Evolutionary conservation across 768 basidiomycete genomes (phyloP), one percentile per base, ranked within the genome.

Genomic region (Kwoniella bestiolae): DNA sequence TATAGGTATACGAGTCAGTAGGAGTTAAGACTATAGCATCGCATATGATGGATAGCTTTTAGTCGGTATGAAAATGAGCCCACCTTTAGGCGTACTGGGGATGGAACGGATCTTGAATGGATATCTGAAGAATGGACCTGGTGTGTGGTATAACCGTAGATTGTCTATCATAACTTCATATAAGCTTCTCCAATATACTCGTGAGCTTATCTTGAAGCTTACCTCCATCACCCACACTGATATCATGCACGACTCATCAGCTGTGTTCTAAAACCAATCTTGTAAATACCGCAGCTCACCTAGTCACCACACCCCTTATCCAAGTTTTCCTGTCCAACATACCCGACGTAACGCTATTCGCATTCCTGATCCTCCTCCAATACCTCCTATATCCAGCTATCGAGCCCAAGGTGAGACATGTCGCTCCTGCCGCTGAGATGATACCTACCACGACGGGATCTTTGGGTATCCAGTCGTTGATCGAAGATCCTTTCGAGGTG

Each of bases 111-210:
- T 84, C 69, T 88, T 90, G 67, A 91, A 67, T 0, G 90, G 91
- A 85, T 87, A 90, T 52, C 84, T 83, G 84, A 88, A 92, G 34
- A 91, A 89, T 28, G 91, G 76, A 0, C 86, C 84, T 0, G 94
- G 94, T 0, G 88, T 93, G 75, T 98, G 94, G 71, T 88, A 96
- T 31, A 98, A 55, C 28, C 90, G 83, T 79, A 95, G 94, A 75
- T 92, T 92, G 80, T 97, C 94, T 12, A 86, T 88, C 25, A 26
- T 9, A 12, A 61, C n/a, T 73, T 94, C 92, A 3, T 90, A 90
- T 56, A 92, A 91, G 66, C 91, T 91, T 66, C 25, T 4, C 50
- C n/a, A n/a, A n/a, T n/a, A n/a, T n/a, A n/a, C n/a, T n/a, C n/a
- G n/a, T n/a, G n/a, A n/a, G n/a, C n/a, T n/a, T n/a, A n/a, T n/a